phyloP scores from a whole-genome alignment of 352 stramenopile genomes.

The Albugo laibachii region DNA sequence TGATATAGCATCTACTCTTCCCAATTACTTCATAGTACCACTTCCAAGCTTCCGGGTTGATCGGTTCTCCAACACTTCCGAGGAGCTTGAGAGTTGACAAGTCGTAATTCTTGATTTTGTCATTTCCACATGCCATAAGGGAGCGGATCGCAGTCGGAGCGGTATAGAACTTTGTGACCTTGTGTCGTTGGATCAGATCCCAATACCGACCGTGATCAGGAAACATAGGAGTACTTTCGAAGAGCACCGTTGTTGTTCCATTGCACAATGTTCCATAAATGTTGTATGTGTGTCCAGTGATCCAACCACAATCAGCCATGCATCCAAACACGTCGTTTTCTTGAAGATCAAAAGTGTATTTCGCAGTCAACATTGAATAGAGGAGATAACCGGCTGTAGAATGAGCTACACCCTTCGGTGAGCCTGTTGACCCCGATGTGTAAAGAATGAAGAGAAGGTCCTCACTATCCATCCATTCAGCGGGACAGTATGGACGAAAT shows the following conservation, averaged over 20 bases:
- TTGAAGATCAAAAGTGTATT: slow-evolving; percentile 88
- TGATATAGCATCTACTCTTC: slow-evolving; percentile 76
- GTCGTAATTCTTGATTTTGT: slow-evolving; percentile 88
- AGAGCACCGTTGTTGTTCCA: slow-evolving; percentile 95
- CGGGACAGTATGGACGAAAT: slow-evolving; percentile 86
- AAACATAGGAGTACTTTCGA: slow-evolving; percentile 95
- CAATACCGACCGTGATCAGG: slow-evolving; percentile 90
- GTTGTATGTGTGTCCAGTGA: slow-evolving; percentile 94
- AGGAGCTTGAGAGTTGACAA: slow-evolving; percentile 86
- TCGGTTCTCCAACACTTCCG: slow-evolving; percentile 95
- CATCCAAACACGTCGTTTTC: slow-evolving; percentile 88
- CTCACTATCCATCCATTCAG: slow-evolving; percentile 92
- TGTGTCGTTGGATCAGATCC: slow-evolving; percentile 92
- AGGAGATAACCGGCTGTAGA: slow-evolving; percentile 91
- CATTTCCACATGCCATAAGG: slow-evolving; percentile 92
- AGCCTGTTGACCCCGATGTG: slow-evolving; percentile 92
- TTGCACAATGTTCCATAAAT: slow-evolving; percentile 94
- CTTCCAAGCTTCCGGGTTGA: slow-evolving; percentile 93
- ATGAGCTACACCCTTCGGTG: slow-evolving; percentile 90
- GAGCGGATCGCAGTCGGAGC: slow-evolving; percentile 91
- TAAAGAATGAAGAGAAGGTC: slow-evolving; percentile 97
- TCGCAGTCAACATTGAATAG: slow-evolving; percentile 86
- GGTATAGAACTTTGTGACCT: slow-evolving; percentile 92
- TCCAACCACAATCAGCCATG: slow-evolving; percentile 92
- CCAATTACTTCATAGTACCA: slow-evolving; percentile 91